These are phyloP conservation scores for Tylopilus rubrobrunneus DNA, from an alignment of 768 basidiomycete species.

Conservation along the genomic window DNA sequence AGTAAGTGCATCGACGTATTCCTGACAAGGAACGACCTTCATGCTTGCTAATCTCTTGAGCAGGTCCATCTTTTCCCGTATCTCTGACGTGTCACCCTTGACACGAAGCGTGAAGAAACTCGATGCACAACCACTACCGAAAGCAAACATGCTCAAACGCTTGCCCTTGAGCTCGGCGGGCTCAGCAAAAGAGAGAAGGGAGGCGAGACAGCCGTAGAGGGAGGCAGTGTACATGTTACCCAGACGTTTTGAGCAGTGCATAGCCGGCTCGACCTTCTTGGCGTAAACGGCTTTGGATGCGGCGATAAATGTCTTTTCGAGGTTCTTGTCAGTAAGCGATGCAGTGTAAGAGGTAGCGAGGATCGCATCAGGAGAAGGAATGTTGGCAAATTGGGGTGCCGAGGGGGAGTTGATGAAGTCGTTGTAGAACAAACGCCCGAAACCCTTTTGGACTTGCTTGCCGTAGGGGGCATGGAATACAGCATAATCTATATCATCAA, in stretches of 20 bases:
- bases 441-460: conserved; percentile 97
- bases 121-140: conserved; percentile 92
- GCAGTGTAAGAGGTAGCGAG: conserved; percentile 63
- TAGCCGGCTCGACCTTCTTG: conserved; percentile 71
- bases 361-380: conserved; percentile 68
- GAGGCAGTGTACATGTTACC: conserved; percentile 99
- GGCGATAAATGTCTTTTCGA: conserved; percentile 93
- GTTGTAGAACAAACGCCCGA: conserved; percentile 87
- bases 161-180: conserved; percentile 72
- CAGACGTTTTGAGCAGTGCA: conserved; percentile 84
- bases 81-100: conserved; percentile 82
- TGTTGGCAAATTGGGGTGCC: conserved; percentile 61
- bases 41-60: conserved; percentile 71
- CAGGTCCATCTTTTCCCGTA: conserved; percentile 79
- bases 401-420: conserved; percentile 85
- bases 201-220: conserved; percentile 90
- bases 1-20: conserved; percentile 81
- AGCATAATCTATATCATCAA: conserved; percentile 84
- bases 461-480: conserved; percentile 98
- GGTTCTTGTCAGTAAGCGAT: conserved; percentile 87
- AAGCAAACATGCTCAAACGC: conserved; percentile 93
- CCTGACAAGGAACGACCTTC: conserved; percentile 89
- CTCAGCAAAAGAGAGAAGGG: conserved; percentile 70
- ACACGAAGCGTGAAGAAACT: conserved; percentile 87
- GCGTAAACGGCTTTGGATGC: conserved; percentile 73